A percentile compares a stretch with the other conserved stretches of the same genome.
phyloP scores from a whole-genome alignment of 768 basidiomycete species.

The Tricholoma terreum region DNA sequence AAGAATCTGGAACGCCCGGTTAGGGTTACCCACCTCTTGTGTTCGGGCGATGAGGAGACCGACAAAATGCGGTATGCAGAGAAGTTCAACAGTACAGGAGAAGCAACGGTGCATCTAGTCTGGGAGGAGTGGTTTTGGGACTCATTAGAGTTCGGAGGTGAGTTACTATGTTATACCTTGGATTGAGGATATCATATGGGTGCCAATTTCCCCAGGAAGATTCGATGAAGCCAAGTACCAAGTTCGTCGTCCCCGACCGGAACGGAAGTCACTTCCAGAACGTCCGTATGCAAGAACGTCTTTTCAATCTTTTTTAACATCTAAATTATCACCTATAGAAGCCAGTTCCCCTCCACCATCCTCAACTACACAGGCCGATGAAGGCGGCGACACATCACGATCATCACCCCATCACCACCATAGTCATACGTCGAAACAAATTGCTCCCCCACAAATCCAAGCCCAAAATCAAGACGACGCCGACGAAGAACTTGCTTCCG shows the following conservation, averaged over 20 bases:
- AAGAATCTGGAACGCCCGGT: conserved; percentile 77
- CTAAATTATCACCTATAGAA: conserved; percentile 10
- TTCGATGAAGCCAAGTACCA: conserved; percentile 64
- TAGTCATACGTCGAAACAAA: conserved; percentile 9
- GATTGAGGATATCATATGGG: not conserved
- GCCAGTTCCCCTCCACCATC: conserved; percentile 21
- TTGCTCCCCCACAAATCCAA: conserved; percentile 13
- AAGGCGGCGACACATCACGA: conserved; percentile 9
- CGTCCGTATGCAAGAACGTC: conserved; percentile 13
- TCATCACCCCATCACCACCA: conserved; percentile 1
- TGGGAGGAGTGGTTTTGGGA: conserved; percentile 99
- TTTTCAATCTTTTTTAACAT: not conserved
- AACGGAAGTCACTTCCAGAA: conserved; percentile 38
- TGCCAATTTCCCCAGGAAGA: conserved; percentile 39
- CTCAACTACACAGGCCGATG: conserved; percentile 17
- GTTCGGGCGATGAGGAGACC: conserved; percentile 61
- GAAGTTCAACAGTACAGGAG: conserved; percentile 66
- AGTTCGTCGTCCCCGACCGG: conserved; percentile 57
- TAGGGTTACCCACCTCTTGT: conserved; percentile 82
- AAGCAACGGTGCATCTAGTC: conserved; percentile 73
- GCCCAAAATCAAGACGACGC: conserved; percentile 29
- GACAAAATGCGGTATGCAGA: conserved; percentile 80
- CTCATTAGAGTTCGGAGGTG: conserved; percentile 71
- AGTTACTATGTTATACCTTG: conserved; percentile 4
- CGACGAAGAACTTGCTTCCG: conserved; percentile 56